Conservation (phyloP, 2,329 filamentous ascomycete genomes). For the Gnomoniopsis sp. region DNA sequence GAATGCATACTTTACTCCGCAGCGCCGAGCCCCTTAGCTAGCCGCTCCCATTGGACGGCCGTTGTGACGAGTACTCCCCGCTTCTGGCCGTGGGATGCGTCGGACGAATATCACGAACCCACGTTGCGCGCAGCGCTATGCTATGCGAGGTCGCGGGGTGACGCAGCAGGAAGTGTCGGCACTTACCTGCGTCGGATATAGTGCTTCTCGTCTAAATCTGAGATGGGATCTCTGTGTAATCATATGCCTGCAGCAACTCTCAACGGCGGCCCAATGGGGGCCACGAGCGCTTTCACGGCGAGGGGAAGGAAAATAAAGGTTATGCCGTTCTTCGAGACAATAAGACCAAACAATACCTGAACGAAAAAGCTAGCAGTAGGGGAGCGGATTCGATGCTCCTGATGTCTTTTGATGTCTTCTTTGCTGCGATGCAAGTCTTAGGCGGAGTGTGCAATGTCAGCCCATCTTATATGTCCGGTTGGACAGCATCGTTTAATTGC, state of each 20-base stretch:
- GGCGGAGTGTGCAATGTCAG: constrained; percentile 5
- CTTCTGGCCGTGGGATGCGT: constrained; percentile 2
- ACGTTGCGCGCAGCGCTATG: constrained; percentile 18
- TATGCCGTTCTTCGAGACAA: not conserved
- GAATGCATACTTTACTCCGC: not conserved
- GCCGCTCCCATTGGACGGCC: constrained; percentile 3
- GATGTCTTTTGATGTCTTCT: not conserved
- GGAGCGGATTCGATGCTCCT: not conserved
- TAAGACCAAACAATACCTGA: constrained; percentile 7
- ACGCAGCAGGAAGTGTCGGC: constrained; percentile 16
- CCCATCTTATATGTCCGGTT: constrained; percentile 17
- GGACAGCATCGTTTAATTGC: constrained; percentile 18
- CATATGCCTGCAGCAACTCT: not conserved
- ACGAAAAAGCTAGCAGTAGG: constrained; percentile 1
- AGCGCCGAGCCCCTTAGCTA: not conserved
- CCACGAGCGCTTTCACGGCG: not conserved
- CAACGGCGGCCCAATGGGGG: not conserved
- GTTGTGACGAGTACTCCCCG: not conserved
- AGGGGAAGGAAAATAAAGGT: not conserved
- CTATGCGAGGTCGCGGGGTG: constrained; percentile 17
- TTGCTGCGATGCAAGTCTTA: constrained; percentile 9
- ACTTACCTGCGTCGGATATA: constrained; percentile 18
- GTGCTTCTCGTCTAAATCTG: constrained; percentile 20
- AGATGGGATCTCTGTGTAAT: constrained; percentile 16
- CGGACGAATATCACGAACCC: constrained; percentile 16